A percentile compares a stretch with the other conserved stretches of the same genome.
phyloP scores from a whole-genome alignment of 2,329 filamentous ascomycete species.

The Claviceps sp. region DNA sequence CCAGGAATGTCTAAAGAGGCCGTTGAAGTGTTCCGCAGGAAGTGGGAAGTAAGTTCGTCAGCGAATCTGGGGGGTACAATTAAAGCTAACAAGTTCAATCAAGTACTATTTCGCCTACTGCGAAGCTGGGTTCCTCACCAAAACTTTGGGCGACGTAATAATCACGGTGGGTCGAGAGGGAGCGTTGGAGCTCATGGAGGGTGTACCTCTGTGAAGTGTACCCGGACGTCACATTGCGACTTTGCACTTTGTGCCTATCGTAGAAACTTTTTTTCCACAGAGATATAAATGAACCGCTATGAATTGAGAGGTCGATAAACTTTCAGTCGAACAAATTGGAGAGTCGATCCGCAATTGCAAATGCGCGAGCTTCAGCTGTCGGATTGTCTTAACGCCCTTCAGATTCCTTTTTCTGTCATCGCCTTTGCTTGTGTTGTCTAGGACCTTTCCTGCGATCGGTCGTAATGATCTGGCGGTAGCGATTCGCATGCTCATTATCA shows the following conservation, averaged over 20 bases:
- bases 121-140: conserved; percentile 59
- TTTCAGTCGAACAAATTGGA: not conserved
- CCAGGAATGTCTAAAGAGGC: conserved; percentile 45
- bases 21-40: conserved; percentile 53
- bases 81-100: conserved; percentile 6
- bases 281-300: not conserved
- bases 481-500: conserved; percentile 64
- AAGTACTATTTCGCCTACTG: conserved; percentile 66
- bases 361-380: not conserved
- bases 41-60: conserved; percentile 47
- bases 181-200: conserved; percentile 54
- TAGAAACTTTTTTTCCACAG: too few relatives aligned
- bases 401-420: not conserved
- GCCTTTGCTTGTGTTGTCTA: conserved; percentile 16
- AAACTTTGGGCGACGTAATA: conserved; percentile 60
- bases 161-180: conserved; percentile 56
- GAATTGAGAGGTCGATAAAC: not conserved
- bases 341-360: not conserved
- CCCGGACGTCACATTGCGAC: not conserved
- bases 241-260: not conserved
- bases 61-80: not conserved
- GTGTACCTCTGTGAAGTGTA: conserved; percentile 41
- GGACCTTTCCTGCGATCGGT: conserved; percentile 21
- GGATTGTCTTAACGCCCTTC: not conserved
- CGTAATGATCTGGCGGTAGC: conserved; percentile 32